Evolutionary conservation across 495 filamentous ascomycete species (phyloP).

Genomic region (Coniosporium apollinis): DNA sequence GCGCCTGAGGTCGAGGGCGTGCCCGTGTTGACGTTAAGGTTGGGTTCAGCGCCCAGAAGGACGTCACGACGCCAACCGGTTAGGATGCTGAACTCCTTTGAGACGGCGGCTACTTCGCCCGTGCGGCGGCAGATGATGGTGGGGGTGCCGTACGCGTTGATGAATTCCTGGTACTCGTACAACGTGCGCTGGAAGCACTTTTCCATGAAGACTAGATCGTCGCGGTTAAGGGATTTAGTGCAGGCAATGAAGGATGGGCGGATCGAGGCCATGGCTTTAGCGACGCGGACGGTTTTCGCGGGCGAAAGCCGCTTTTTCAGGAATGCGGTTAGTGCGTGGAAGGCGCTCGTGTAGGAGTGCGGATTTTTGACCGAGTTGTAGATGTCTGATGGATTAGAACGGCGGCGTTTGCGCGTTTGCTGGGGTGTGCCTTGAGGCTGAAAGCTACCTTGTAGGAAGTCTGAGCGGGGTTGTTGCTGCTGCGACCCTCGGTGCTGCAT

Average conservation of each 20-base stretch:
- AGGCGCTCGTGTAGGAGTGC: slow-evolving; percentile 76
- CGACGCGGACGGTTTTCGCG: slow-evolving; percentile 57
- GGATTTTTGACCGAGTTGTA: slow-evolving; percentile 80
- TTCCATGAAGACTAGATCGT: slow-evolving; percentile 94
- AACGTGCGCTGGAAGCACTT: slow-evolving; percentile 88
- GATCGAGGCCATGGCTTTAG: slow-evolving; percentile 72
- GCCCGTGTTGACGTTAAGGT: slow-evolving; percentile 73
- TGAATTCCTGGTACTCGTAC: slow-evolving; percentile 81
- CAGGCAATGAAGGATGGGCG: slow-evolving; percentile 85
- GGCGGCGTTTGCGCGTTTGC: slow-evolving; percentile 35
- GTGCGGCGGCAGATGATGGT: slow-evolving; percentile 83
- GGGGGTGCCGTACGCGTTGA: slow-evolving; percentile 71
- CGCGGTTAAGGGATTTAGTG: slow-evolving; percentile 59
- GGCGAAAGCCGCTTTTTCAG: slow-evolving; percentile 59
- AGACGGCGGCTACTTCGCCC: slow-evolving; percentile 79
- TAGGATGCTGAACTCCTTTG: slow-evolving; percentile 85
- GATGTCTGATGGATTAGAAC: slow-evolving; percentile 67
- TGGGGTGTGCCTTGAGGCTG: too few species aligned
- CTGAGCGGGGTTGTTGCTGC: not conserved
- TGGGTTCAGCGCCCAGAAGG: slow-evolving; percentile 70
- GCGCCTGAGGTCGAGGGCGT: slow-evolving; percentile 18
- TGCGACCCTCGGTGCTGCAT: slow-evolving; percentile 24
- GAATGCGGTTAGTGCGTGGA: slow-evolving; percentile 74
- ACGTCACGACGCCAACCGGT: slow-evolving; percentile 92
- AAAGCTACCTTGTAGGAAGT: too few species aligned